Base-by-base conservation (phyloP, 192 early-diverging fungal species). In the Geranomyces michiganensis region DNA sequence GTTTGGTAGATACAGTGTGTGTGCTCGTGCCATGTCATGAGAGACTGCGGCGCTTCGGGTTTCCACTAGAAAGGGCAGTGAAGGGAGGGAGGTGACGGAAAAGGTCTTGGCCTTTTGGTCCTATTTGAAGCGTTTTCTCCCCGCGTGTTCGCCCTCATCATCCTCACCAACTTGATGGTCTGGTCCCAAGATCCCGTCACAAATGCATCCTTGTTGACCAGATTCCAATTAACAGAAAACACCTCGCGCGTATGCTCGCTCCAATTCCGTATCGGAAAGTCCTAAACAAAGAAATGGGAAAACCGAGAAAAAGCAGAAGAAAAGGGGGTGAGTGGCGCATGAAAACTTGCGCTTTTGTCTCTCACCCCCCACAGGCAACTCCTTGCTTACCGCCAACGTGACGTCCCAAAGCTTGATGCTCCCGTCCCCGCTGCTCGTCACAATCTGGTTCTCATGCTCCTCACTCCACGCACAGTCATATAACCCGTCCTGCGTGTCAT, bases 401-500 rank as follows among this genome's bases (percentile, higher is more conserved):
- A 91, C 86, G 76, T 99, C 97, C 90, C 92, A 99, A 48, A 99
- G 84, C 72, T 94, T 96, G 46, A 99, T 88, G 67, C 90, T 91
- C 43, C 97, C 97, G 73, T 99, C 97, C 47, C 97, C 97, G 71
- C 91, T 92, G 30, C 89, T 86, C 15, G 93, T 93, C 0, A 90
- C 89, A 27, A 99, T 61, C 67, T 99, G 97, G 77, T 96, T 93
- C 75, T 99, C 96, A 75, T 99, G 92, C 15, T 87, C 67, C 77
- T 99, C 97, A 76, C 90, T 96, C 97, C 97, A 99, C 32, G 91
- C 88, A 36, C 90, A 76, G 78, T 99, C 97, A 78, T 93, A 99
- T 8, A 98, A 76, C 8, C 94, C 96, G 76, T 99, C 97, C 80
- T 97, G 95, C 1, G 96, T 97, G 70, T 98, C 97, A 75, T 89